Evolutionary conservation across 495 filamentous ascomycete species (phyloP), one percentile per base, ranked within the genome.

Genomic region (Delitschia confertaspora): DNA sequence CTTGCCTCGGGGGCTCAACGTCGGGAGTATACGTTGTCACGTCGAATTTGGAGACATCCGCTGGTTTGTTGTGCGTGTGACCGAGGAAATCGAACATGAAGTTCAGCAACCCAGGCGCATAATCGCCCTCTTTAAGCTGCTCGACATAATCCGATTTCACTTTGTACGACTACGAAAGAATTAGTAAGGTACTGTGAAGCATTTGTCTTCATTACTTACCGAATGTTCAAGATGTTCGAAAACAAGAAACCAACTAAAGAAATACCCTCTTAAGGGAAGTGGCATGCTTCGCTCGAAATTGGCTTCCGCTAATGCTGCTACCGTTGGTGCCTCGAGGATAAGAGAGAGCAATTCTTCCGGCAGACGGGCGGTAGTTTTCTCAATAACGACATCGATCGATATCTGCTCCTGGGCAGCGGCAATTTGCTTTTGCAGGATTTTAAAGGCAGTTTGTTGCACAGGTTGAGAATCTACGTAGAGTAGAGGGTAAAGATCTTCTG

Each of bases 191-290:
- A 13, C 6, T 23, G 16, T 4, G 7, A 16, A 33, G 11, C 18
- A 23, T 22, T 14, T 6, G n/a, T 3, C 11, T 26, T 23, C 6
- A 7, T 38, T 22, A 38, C 73, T 53, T 72, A 78, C 75, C 4
- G 88, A 77, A 31, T 80, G 78, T 35, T 72, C 66, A 58, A 91
- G 91, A 45, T 88, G 82, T 53, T 91, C 87, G 57, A 93, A 95
- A 2, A 94, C 75, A 10, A 96, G 65, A 43, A 85, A 75, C 91
- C 91, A 96, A 29, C 87, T 83, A 20, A 94, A 65, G n/a, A 96
- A 71, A 58, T 95, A 99, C 4, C 79, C 78, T 34, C 83, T 71
- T 52, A 72, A 38, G 47, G 65, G 40, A 16, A 62, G 38, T 57
- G 79, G 65, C 64, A 93, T 62, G 45, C 59, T 41, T 41, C 65